Conservation (phyloP, 306 rosid species). For the Cyclanthera cordifolia region DNA sequence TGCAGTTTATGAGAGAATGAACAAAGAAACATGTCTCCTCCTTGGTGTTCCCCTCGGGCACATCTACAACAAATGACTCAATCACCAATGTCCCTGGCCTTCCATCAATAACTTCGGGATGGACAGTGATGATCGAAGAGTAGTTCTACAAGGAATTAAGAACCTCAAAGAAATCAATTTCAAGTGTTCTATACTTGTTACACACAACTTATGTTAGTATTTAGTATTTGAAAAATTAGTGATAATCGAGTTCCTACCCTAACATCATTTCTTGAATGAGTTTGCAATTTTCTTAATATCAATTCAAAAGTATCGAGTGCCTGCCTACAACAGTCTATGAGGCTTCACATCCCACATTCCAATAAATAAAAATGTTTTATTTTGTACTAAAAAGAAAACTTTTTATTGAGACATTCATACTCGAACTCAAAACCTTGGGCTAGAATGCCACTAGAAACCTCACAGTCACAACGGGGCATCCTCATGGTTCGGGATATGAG, state of each 20-base stretch:
- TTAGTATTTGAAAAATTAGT: neutral
- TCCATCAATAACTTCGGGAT: conserved; percentile 13
- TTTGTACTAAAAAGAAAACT: too few species aligned
- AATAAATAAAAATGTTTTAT: too few species aligned
- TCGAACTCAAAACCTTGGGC: neutral
- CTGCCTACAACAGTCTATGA: neutral
- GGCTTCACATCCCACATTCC: neutral
- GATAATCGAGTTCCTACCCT: neutral
- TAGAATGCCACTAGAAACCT: neutral
- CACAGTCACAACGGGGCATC: neutral
- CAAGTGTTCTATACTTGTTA: neutral
- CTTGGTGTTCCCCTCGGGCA: conserved; percentile 15
- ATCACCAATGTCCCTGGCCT: conserved; percentile 14
- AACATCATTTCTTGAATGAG: neutral
- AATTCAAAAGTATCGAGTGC: too few species aligned
- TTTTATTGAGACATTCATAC: neutral
- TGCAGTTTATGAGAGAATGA: conserved; percentile 13
- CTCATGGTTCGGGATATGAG: neutral
- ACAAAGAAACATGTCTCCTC: conserved; percentile 20
- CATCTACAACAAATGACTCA: conserved; percentile 11
- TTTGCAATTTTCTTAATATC: too few species aligned
- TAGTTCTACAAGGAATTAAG: conserved; percentile 10
- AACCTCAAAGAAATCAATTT: neutral
- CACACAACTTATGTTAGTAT: neutral
- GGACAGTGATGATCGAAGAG: conserved; percentile 16